Conservation (phyloP, 2,329 filamentous ascomycete genomes). For the Stagonosporopsis chrysanthemi region DNA sequence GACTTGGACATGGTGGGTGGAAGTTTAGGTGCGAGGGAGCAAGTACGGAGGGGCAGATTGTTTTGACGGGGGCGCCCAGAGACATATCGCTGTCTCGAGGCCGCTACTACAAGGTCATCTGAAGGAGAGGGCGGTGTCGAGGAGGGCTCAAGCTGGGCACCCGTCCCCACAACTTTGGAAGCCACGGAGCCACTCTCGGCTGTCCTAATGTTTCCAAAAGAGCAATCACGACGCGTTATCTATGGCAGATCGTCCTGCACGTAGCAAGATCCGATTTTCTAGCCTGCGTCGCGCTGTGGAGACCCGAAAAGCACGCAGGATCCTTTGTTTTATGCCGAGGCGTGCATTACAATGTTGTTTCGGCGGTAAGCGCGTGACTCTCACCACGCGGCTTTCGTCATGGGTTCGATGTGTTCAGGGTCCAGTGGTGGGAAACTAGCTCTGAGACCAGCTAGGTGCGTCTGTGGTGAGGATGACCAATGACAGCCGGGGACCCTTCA, state of each 20-base stretch:
- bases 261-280: not conserved
- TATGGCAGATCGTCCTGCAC: not conserved
- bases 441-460: constrained; percentile 12
- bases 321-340: constrained; percentile 11
- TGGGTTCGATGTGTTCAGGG: constrained; percentile 17
- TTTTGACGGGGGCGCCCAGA: constrained; percentile 19
- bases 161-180: constrained; percentile 19
- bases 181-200: constrained; percentile 16
- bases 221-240: constrained; percentile 17
- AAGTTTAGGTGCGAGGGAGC: constrained; percentile 12
- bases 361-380: constrained; percentile 22
- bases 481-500: constrained; percentile 1
- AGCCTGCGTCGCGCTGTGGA: not conserved
- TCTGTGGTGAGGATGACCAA: constrained; percentile 7
- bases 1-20: constrained; percentile 46
- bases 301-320: not conserved
- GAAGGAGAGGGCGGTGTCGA: constrained; percentile 33
- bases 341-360: constrained; percentile 12
- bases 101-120: constrained; percentile 35
- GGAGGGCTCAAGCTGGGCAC: constrained; percentile 26
- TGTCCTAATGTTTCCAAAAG: constrained; percentile 8
- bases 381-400: constrained; percentile 10
- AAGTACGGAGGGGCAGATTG: constrained; percentile 14
- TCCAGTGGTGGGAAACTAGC: constrained; percentile 9
- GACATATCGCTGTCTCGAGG: constrained; percentile 16